Conservation (phyloP, 192 early-diverging fungal genomes). For the Gryganskiella cystojenkinii region DNA sequence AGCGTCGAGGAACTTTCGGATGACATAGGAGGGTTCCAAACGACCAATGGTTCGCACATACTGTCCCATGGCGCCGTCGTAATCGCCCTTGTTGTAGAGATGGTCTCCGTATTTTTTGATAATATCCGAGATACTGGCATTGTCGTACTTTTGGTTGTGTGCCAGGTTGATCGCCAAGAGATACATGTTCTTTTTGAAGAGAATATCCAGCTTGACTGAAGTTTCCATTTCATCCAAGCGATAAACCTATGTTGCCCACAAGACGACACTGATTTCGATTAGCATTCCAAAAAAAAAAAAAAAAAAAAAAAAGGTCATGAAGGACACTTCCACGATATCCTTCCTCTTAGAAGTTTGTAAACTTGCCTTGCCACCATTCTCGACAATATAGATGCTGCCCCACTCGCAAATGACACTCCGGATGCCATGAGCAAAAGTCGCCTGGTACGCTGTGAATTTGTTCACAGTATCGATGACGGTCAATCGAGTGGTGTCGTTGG, state of each 20-base stretch:
- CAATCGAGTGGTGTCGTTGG: conserved; percentile 64
- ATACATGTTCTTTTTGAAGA: conserved; percentile 93
- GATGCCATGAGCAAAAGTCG: conserved; percentile 76
- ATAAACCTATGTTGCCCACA: conserved; percentile 62
- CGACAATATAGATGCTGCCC: conserved; percentile 91
- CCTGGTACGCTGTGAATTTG: conserved; percentile 92
- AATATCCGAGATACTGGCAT: conserved; percentile 89
- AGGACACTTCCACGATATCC: conserved; percentile 9
- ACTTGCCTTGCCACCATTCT: conserved; percentile 75
- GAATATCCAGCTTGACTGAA: conserved; percentile 84
- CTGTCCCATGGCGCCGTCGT: conserved; percentile 90
- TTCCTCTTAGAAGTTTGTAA: neutral
- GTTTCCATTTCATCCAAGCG: conserved; percentile 91
- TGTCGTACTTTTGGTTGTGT: conserved; percentile 82
- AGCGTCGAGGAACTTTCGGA: conserved; percentile 96
- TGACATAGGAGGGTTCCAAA: conserved; percentile 96
- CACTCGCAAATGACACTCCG: conserved; percentile 85
- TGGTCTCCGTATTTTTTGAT: conserved; percentile 95
- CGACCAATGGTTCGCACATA: conserved; percentile 93
- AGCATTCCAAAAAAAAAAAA: neutral
- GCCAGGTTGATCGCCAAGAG: conserved; percentile 89
- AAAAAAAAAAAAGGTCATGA: neutral
- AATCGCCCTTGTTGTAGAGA: conserved; percentile 92
- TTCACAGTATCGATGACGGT: conserved; percentile 92
- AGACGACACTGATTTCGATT: neutral